Evolutionary conservation across 1,284 basidiomycete genomes (phyloP).

Genomic region (Papiliotrema flavescens): DNA sequence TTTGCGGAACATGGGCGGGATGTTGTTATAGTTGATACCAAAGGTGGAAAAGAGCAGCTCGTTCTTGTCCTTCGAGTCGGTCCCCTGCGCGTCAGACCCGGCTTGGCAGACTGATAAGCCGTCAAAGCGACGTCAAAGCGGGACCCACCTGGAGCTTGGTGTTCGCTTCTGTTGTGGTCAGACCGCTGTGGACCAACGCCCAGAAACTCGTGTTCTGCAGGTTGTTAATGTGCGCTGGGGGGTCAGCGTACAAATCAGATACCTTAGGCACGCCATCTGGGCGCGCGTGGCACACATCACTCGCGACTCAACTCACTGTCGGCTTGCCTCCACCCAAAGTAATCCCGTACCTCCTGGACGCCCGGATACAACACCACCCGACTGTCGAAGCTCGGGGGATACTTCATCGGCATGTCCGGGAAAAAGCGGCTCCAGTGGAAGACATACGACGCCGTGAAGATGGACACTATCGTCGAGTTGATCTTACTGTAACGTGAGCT

Average conservation of each 20-base stretch:
- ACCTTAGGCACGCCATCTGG: background rate
- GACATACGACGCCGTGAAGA: constrained; percentile 90
- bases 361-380: constrained; percentile 81
- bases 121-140: background rate
- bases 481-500: constrained; percentile 64
- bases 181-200: constrained; percentile 79
- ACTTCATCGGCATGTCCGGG: constrained; percentile 61
- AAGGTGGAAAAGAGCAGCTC: constrained; percentile 83
- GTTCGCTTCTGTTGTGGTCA: constrained; percentile 77
- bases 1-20: constrained; percentile 73
- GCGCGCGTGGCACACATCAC: background rate
- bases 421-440: constrained; percentile 81
- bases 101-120: background rate
- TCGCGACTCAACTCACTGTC: constrained; percentile 72
- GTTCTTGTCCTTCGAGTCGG: constrained; percentile 81
- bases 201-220: constrained; percentile 96
- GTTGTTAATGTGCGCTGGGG: constrained; percentile 94
- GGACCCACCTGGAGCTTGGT: constrained; percentile 62
- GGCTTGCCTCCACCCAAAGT: constrained; percentile 92
- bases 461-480: constrained; percentile 77
- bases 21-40: constrained; percentile 79
- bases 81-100: constrained; percentile 58
- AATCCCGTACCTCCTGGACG: constrained; percentile 72
- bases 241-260: background rate
- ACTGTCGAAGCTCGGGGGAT: constrained; percentile 90